Base-by-base conservation (phyloP, 495 filamentous ascomycete species). In the Hypoxylon intermedium region DNA sequence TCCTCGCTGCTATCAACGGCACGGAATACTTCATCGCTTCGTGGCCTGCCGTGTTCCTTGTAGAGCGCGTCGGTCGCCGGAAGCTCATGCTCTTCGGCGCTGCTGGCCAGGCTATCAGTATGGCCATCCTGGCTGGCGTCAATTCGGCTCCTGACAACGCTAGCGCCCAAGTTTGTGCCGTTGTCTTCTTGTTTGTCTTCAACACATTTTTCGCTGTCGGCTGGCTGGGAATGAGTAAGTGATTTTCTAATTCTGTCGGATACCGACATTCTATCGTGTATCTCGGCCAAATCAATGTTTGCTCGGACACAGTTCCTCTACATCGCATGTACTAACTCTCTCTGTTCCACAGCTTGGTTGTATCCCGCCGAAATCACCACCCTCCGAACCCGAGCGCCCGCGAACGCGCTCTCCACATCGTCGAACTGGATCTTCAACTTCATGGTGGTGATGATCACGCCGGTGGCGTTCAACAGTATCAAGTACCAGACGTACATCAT, bases 1-100 rank as follows among this genome's bases (percentile, higher is more conserved):
- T 92, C 15, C 77, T 92, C n/a, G 83, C 88, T 6, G 89, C 88
- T 2, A 80, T 82, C 67, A 89, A 87, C 67, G 87, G 87, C 20
- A 90, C 87, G 9, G 86, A 88, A 63, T 92, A 91, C 71, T 91
- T 90, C 71, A 58, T 88, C 24, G 88, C 87, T 11, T 90, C 87
- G 0, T 87, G 84, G 81, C 76, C 89, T 9, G 86, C 88, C 1
- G 84, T 91, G 19, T 87, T 87, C 60, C 86, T 87, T 0, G 85
- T 91, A 31, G 76, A 78, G 46, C 71, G 71, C 1, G 67, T 76
- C 7, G 89, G 90, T 16, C 83, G 90, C 26, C 83, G 89, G 1
- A 79, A 79, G 42, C 79, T 92, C 55, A 89, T 92, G 83, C 77
- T 92, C 18, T 85, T 89, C 59, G 87, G 88, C 31, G 85, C 85